Percentiles rank a stretch among this genome's conserved stretches.
These are phyloP conservation scores for Taphrina betulina DNA, from an alignment of 1,139 yeast species.

Conservation along the genomic window DNA sequence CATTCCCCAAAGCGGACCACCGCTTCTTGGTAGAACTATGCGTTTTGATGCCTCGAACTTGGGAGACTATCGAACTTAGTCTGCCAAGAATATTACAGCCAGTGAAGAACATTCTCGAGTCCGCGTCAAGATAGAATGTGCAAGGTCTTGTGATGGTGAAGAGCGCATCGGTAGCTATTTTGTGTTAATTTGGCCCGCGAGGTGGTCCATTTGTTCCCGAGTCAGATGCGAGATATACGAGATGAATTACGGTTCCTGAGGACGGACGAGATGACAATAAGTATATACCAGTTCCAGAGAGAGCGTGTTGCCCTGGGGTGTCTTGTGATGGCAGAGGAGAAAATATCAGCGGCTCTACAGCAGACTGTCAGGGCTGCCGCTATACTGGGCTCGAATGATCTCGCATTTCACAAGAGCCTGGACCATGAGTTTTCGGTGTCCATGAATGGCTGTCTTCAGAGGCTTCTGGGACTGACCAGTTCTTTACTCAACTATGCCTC, in stretches of 20 bases:
- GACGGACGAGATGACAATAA: too few species aligned
- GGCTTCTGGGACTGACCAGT: slow-evolving; percentile 57
- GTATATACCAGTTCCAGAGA: too few species aligned
- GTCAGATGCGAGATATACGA: too few species aligned
- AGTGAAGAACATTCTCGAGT: too few species aligned
- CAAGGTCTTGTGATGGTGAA: too few species aligned
- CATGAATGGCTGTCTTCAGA: slow-evolving; percentile 50
- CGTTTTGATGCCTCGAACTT: slow-evolving; percentile 29
- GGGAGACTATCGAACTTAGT: background rate
- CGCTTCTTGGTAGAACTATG: slow-evolving; percentile 33
- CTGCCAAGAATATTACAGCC: too few species aligned
- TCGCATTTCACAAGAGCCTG: slow-evolving; percentile 68
- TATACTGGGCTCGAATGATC: slow-evolving; percentile 75
- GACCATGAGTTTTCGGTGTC: slow-evolving; percentile 53
- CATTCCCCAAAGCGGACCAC: slow-evolving; percentile 32
- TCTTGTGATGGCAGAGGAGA: slow-evolving; percentile 18
- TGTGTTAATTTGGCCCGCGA: too few species aligned
- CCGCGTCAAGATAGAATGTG: too few species aligned
- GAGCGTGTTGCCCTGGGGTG: too few species aligned
- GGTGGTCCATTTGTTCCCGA: too few species aligned
- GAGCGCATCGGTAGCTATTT: too few species aligned
- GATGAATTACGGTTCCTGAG: too few species aligned
- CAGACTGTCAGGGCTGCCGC: slow-evolving; percentile 56
- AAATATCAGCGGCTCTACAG: slow-evolving; percentile 11
- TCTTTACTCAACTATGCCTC: slow-evolving; percentile 52